A percentile compares a stretch with the other conserved stretches of the same genome.
Evolutionary conservation across 2,329 filamentous ascomycete species (phyloP).

Genomic region (Diplocarpon rosae): DNA sequence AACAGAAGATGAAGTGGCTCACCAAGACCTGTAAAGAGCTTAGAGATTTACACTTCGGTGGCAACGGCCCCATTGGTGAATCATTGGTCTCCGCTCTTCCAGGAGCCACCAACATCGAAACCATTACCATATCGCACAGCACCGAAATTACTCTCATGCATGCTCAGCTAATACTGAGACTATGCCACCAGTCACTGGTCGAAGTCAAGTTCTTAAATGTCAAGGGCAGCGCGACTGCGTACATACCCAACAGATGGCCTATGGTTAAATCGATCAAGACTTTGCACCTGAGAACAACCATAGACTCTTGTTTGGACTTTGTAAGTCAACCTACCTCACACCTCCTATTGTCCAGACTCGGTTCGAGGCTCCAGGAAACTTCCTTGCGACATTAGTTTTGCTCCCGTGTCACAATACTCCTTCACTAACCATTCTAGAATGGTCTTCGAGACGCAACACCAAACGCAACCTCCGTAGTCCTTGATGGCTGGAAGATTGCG

Average conservation of each 20-base stretch:
- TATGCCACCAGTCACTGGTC: slow-evolving; percentile 13
- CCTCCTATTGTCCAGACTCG: background rate
- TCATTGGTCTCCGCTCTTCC: slow-evolving; percentile 17
- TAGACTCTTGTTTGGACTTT: slow-evolving; percentile 9
- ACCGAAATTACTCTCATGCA: slow-evolving; percentile 13
- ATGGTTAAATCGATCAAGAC: slow-evolving; percentile 12
- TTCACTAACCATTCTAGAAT: slow-evolving; percentile 11
- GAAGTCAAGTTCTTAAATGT: slow-evolving; percentile 13
- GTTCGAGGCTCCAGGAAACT: background rate
- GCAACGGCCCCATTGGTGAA: slow-evolving; percentile 18
- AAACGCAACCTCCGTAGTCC: slow-evolving; percentile 12
- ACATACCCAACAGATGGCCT: slow-evolving; percentile 7
- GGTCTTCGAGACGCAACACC: slow-evolving; percentile 14
- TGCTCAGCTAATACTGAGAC: slow-evolving; percentile 9
- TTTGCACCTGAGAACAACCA: slow-evolving; percentile 8
- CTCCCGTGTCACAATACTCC: background rate
- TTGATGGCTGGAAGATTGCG: slow-evolving; percentile 13
- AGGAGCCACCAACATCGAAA: slow-evolving; percentile 14
- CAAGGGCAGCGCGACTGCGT: background rate
- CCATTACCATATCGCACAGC: slow-evolving; percentile 9
- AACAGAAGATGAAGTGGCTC: slow-evolving; percentile 17
- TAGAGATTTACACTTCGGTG: slow-evolving; percentile 17
- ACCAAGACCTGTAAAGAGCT: slow-evolving; percentile 21
- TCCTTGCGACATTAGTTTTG: background rate
- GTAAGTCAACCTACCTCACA: slow-evolving; percentile 8